phyloP scores from a whole-genome alignment of 148 eudicot species.

The Euryodendron excelsum region DNA sequence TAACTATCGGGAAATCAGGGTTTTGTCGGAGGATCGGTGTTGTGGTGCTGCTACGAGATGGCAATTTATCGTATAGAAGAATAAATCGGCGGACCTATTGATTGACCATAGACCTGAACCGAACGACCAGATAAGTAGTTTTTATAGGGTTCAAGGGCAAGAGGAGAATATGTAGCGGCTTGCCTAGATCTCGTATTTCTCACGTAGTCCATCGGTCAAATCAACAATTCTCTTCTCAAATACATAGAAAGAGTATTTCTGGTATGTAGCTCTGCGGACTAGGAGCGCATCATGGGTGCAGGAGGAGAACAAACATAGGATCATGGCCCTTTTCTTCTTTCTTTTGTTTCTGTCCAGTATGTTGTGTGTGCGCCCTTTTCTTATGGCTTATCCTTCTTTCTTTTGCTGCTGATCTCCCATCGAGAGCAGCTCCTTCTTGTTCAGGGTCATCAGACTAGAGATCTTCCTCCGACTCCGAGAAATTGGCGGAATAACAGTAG shows the following conservation, averaged over 20 bases:
- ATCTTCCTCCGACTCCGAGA: too few species aligned
- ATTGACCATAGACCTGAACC: background rate
- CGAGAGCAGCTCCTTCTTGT: too few species aligned
- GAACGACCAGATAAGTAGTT: background rate
- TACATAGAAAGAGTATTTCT: background rate
- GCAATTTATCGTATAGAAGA: slow-evolving; percentile 2
- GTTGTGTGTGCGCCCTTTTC: too few species aligned
- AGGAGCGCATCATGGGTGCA: background rate
- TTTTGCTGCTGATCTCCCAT: too few species aligned
- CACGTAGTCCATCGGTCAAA: background rate
- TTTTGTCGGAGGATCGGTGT: background rate
- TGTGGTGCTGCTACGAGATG: slow-evolving; percentile 2
- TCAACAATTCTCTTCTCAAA: background rate
- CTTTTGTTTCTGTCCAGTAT: background rate
- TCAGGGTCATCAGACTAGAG: too few species aligned
- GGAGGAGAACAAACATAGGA: slow-evolving; percentile 4
- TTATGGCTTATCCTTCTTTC: too few species aligned
- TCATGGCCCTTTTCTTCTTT: slow-evolving; percentile 8
- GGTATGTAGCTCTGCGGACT: background rate
- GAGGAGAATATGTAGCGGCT: background rate
- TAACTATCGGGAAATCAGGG: background rate
- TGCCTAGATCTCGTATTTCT: background rate
- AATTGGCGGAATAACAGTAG: too few species aligned
- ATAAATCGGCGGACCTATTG: slow-evolving; percentile 5
- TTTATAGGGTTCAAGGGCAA: background rate